Evolutionary conservation across 139 green algal genomes (phyloP), one percentile per base, ranked within the genome.

Genomic region (Chlorella sp.): DNA sequence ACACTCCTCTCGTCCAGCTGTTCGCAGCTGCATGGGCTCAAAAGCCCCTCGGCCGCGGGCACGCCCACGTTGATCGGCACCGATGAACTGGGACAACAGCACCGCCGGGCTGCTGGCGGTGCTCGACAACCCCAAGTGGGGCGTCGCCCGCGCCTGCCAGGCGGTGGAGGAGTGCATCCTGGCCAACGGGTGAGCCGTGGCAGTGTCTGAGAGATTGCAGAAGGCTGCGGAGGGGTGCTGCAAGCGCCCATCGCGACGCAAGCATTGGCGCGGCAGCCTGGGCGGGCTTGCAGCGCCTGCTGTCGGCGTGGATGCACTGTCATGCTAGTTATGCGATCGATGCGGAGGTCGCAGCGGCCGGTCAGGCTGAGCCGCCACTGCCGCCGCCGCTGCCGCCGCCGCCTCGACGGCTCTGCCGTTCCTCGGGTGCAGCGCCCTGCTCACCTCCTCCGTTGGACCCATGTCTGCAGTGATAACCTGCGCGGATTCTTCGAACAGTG

Each of bases 401-500:
- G 38, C 38, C 69, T 6, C 38, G 9, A 25, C 41, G 44, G 44
- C 44, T 51, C 9, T 25, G 67, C 67, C 67, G 32, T 21, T 15
- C 38, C 1, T 47, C 1, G 11, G 38, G 23, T n/a, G n/a, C 21
- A 56, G 7, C 1, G 2, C 9, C 38, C 69, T 5, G 3, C 25
- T 75, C 26, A 51, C 41, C 21, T 28, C 4, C 30, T 20, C 20
- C 71, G 30, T 30, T 62, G 11, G 1, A 18, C 69, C 34, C 12
- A 16, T 36, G 2, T 12, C 6, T 78, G 69, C 89, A 97, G 93
- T 79, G 95, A 98, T 87, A 97, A 97, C 84, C 75, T 94, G 28
- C 87, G 95, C 0, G 92, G 90, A 9, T 97, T 98, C 89, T 97
- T 98, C 69, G 95, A 97, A 63, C 88, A 92, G 64, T 96, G 90